These are phyloP conservation scores for Fusarium graminum DNA, from an alignment of 2,329 filamentous ascomycete genomes.

Conservation along the genomic window DNA sequence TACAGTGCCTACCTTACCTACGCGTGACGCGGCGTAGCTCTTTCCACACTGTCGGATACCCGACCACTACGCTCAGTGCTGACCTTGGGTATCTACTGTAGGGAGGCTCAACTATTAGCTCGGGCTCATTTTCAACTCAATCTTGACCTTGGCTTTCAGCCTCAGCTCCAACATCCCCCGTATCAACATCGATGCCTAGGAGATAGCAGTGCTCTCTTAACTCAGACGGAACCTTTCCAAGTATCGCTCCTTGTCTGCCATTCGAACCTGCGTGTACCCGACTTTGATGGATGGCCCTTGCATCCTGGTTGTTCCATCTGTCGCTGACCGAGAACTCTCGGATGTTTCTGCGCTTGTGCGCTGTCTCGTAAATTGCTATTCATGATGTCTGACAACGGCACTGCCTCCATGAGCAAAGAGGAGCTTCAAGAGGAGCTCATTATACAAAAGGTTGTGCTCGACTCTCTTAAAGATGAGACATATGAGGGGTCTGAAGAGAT, in stretches of 20 bases:
- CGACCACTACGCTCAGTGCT: not conserved
- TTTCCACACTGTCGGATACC: slow-evolving; percentile 33
- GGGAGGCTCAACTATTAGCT: no score
- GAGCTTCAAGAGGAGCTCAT: slow-evolving; percentile 58
- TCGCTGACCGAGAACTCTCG: slow-evolving; percentile 33
- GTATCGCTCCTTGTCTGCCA: slow-evolving; percentile 9
- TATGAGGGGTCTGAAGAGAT: slow-evolving; percentile 51
- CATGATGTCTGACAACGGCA: slow-evolving; percentile 34
- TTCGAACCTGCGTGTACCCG: slow-evolving; percentile 17
- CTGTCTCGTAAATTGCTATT: slow-evolving; percentile 25
- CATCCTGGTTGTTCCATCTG: slow-evolving; percentile 21
- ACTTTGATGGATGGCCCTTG: slow-evolving; percentile 32
- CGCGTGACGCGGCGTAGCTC: slow-evolving; percentile 43
- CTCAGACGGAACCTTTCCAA: slow-evolving; percentile 3
- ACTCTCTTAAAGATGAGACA: slow-evolving; percentile 53
- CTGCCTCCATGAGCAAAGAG: slow-evolving; percentile 42
- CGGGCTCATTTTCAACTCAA: slow-evolving; percentile 3
- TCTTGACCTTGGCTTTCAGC: not conserved
- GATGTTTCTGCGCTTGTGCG: slow-evolving; percentile 34
- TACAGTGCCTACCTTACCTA: slow-evolving; percentile 7
- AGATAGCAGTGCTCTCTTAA: not conserved
- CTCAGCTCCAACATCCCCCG: not conserved
- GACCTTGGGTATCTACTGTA: no score
- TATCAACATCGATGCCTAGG: not conserved
- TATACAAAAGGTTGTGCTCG: slow-evolving; percentile 59